phyloP scores from a whole-genome alignment of 176 grass and related monocot species.

The Hyparrhenia diplandra region DNA sequence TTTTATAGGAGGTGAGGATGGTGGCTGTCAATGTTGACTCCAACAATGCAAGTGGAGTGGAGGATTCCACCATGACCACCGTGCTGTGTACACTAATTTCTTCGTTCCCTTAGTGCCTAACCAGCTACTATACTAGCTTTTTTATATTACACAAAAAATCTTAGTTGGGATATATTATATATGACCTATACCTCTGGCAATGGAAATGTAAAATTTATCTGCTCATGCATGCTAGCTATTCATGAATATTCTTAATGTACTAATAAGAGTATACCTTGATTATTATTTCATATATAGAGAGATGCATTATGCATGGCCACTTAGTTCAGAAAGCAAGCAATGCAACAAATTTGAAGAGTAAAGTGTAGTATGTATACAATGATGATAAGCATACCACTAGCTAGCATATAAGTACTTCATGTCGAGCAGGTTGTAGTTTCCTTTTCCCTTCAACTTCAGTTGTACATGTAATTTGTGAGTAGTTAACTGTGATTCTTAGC shows the following conservation, averaged over 20 bases:
- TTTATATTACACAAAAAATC: background rate
- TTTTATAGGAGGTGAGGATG: slow-evolving; percentile 11
- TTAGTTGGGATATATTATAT: background rate
- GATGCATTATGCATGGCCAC: background rate
- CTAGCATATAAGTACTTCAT: too few relatives aligned
- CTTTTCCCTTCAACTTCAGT: too few relatives aligned
- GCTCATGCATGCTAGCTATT: too few relatives aligned
- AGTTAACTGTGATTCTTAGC: too few relatives aligned
- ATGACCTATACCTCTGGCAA: background rate
- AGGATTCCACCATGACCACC: slow-evolving; percentile 13
- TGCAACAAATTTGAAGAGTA: background rate
- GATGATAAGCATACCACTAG: too few relatives aligned
- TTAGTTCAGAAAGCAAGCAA: background rate
- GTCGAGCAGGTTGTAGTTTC: too few relatives aligned
- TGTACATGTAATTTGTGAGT: too few relatives aligned
- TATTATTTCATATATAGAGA: too few relatives aligned
- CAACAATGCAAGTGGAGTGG: background rate
- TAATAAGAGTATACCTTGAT: too few relatives aligned
- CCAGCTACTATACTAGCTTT: slow-evolving; percentile 1
- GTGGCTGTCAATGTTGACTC: slow-evolving; percentile 17
- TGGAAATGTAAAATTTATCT: background rate
- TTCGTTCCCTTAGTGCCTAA: background rate
- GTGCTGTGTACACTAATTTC: background rate
- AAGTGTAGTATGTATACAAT: background rate
- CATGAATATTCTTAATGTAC: too few relatives aligned